A percentile compares a stretch with the other conserved stretches of the same genome.
These are phyloP conservation scores for Lactarius evosmus DNA, from an alignment of 768 basidiomycete genomes.

Conservation along the genomic window DNA sequence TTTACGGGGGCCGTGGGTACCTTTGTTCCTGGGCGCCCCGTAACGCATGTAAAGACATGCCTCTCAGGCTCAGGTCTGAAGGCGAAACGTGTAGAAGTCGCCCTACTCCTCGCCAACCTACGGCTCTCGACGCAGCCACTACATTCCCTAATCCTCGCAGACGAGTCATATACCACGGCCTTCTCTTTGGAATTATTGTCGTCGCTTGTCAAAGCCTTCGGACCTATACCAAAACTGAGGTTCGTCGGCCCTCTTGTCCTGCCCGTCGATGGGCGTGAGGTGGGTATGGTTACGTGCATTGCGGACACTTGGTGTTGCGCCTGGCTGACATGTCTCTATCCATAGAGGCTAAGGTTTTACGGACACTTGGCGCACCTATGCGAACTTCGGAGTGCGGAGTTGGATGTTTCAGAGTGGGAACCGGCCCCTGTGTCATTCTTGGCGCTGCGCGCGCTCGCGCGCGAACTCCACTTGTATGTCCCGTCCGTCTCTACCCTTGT, in stretches of 20 bases:
- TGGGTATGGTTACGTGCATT: slow-evolving; percentile 30
- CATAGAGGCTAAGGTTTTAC: slow-evolving; percentile 60
- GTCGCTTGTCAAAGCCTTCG: slow-evolving; percentile 38
- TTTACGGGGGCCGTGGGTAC: slow-evolving; percentile 60
- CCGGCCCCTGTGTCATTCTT: slow-evolving; percentile 51
- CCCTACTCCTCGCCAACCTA: slow-evolving; percentile 46
- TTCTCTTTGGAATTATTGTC: slow-evolving; percentile 55
- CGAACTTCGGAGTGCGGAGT: slow-evolving; percentile 52
- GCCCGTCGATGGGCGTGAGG: slow-evolving; percentile 55
- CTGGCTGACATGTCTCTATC: slow-evolving; percentile 1
- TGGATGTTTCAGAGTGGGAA: slow-evolving; percentile 65
- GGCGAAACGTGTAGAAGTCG: slow-evolving; percentile 54
- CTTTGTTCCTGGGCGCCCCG: slow-evolving; percentile 54
- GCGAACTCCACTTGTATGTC: slow-evolving; percentile 60
- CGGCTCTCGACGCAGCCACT: slow-evolving; percentile 44
- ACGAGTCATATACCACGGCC: slow-evolving; percentile 52
- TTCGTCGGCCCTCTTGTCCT: slow-evolving; percentile 66
- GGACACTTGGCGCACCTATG: slow-evolving; percentile 53
- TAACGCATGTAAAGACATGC: slow-evolving; percentile 65
- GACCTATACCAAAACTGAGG: slow-evolving; percentile 39
- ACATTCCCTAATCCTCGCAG: slow-evolving; percentile 58
- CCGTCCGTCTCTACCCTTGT: slow-evolving; percentile 49
- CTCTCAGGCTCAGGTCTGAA: slow-evolving; percentile 50
- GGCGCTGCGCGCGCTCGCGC: slow-evolving; percentile 55
- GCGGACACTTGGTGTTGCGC: not conserved